Evolutionary conservation across 768 basidiomycete genomes (phyloP), one percentile per base, ranked within the genome.

Genomic region (Pholiota microspora): DNA sequence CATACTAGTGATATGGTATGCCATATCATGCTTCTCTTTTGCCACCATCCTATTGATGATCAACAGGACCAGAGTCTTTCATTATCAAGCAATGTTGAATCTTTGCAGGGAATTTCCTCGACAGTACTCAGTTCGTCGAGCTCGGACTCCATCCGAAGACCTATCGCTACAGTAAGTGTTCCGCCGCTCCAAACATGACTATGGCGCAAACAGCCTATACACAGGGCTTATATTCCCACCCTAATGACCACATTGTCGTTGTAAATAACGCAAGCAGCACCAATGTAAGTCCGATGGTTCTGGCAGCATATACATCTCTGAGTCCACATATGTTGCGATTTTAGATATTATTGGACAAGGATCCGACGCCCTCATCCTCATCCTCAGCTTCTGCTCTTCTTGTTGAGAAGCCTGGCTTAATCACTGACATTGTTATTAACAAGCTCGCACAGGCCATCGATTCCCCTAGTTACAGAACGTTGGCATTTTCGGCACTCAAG

Each of bases 201-300:
- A 13, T 18, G 18, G 16, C 23, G 18, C 21, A 32, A 3, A 49
- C 50, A 18, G 8, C 35, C 25, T 31, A n/a, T n/a, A 53, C n/a
- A 18, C 46, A 71, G 70, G 65, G 61, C 28, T 55, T 72, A 7
- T 72, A 69, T 54, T 67, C 52, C 29, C 61, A 69, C 7, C 69
- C 69, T 0, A 68, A 69, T 50, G 58, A 54, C 7, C 67, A 67
- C 24, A 66, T 71, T 24, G 6, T 45, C 4, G 58, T 69, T 13
- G 59, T n/a, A n/a, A n/a, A n/a, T n/a, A n/a, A n/a, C n/a, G n/a
- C 44, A 7, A 44, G 57, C 24, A 53, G 49, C 29, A 36, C 55
- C 8, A 55, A 54, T 23, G 13, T 50, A 16, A 50, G 58, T 24
- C 18, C 44, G 16, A 50, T n/a, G n/a, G n/a, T n/a, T n/a, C n/a